phyloP scores from a whole-genome alignment of 805 yeast genomes.

The Trichomonascus vanleenenianus region DNA sequence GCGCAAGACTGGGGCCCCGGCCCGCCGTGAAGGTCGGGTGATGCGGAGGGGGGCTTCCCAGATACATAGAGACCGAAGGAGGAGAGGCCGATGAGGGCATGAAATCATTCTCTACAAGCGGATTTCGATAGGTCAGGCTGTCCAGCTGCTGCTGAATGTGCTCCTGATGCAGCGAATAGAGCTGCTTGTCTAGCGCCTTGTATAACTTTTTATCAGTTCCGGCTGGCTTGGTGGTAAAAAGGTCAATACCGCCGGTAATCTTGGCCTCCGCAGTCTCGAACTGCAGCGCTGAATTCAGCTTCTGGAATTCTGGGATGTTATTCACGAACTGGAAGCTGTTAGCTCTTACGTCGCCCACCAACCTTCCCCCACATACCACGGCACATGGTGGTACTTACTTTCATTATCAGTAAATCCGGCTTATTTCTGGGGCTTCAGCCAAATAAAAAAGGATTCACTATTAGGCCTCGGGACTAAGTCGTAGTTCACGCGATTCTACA shows the following conservation, averaged over 20 bases:
- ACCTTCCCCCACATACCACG: not conserved
- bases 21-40: not conserved
- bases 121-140: conserved; percentile 9
- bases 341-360: not conserved
- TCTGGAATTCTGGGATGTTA: conserved; percentile 76
- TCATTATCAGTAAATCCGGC: no score
- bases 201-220: conserved; percentile 84
- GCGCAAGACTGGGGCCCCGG: not conserved
- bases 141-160: conserved; percentile 18
- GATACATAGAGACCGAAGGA: conserved; percentile 19
- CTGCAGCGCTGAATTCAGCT: conserved; percentile 76
- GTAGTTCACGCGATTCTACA: no score
- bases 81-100: conserved; percentile 16
- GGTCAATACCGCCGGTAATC: conserved; percentile 83
- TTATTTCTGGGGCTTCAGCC: no score
- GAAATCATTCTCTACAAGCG: not conserved
- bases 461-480: no score
- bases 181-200: conserved; percentile 77
- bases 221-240: conserved; percentile 90
- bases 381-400: conserved; percentile 2
- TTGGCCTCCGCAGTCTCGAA: conserved; percentile 70
- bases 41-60: conserved; percentile 18
- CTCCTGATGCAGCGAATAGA: conserved; percentile 36
- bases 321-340: conserved; percentile 69
- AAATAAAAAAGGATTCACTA: no score